A percentile compares a stretch with the other conserved stretches of the same genome.
These are phyloP conservation scores for Beauveria caledonica DNA, from an alignment of 2,329 filamentous ascomycete genomes.

Conservation along the genomic window DNA sequence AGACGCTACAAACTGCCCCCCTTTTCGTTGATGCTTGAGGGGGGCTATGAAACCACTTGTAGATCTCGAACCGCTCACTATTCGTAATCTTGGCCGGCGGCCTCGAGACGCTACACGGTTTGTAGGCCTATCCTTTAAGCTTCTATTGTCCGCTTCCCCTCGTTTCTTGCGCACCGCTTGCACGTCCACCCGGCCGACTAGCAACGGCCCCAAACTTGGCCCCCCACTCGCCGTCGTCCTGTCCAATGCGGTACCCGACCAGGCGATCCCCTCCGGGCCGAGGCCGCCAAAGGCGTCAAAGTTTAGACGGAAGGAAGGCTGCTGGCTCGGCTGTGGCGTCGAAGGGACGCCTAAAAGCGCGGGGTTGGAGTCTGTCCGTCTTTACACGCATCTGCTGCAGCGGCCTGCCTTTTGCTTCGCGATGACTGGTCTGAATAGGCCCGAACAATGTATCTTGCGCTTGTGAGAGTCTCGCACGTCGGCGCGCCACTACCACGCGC, in stretches of 20 bases:
- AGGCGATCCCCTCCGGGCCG: background rate
- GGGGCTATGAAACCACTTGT: background rate
- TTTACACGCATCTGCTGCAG: background rate
- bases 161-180: background rate
- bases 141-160: background rate
- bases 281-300: constrained; percentile 5
- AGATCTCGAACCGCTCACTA: background rate
- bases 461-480: background rate
- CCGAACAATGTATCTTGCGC: too few species aligned
- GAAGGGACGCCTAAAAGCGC: background rate
- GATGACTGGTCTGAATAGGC: too few species aligned
- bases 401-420: background rate
- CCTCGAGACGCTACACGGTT: background rate
- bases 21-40: background rate
- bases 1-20: background rate
- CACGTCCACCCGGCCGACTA: background rate
- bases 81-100: background rate
- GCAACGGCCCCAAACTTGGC: background rate
- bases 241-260: background rate
- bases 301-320: background rate
- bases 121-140: background rate
- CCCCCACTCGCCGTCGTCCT: background rate
- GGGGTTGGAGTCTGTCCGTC: background rate
- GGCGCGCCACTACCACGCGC: background rate
- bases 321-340: background rate